Percentiles rank a stretch among this genome's conserved stretches.
Conservation (phyloP, 1,284 basidiomycete genomes). For the Heterobasidion irregulare region DNA sequence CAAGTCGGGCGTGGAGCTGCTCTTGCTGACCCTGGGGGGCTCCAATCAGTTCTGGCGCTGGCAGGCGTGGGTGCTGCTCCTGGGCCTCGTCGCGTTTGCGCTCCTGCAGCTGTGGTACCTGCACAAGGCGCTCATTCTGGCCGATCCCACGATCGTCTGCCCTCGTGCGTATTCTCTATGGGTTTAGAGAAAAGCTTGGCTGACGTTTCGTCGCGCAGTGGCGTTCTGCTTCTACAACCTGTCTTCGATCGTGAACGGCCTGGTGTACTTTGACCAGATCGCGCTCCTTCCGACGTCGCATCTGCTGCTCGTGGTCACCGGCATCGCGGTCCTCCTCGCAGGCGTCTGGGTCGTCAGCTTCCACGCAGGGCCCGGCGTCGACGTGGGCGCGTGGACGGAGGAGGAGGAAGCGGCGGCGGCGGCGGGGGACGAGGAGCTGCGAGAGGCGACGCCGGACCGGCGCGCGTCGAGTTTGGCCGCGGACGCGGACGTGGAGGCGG, state of each 20-base stretch:
- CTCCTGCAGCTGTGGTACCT: conserved; percentile 86
- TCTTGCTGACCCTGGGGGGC: conserved; percentile 74
- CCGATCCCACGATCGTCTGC: conserved; percentile 86
- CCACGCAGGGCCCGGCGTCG: conserved; percentile 35
- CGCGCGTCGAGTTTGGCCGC: too few species aligned
- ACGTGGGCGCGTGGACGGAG: conserved; percentile 46
- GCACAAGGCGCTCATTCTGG: conserved; percentile 81
- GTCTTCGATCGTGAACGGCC: conserved; percentile 81
- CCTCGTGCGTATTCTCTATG: conserved; percentile 50
- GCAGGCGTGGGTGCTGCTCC: conserved; percentile 76
- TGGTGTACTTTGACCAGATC: conserved; percentile 91
- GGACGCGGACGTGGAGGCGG: too few species aligned
- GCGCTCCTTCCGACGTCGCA: conserved; percentile 63
- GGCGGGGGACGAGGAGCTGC: not conserved
- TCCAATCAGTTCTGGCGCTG: conserved; percentile 85
- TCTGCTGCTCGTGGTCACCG: conserved; percentile 69
- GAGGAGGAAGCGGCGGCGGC: conserved; percentile 20
- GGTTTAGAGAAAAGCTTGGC: not conserved
- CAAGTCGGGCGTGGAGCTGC: conserved; percentile 88
- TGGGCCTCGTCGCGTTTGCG: conserved; percentile 64
- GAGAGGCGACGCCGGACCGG: too few species aligned
- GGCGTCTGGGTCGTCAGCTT: conserved; percentile 89
- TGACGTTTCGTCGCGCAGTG: conserved; percentile 33
- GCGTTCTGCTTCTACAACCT: conserved; percentile 97
- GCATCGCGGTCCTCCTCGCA: conserved; percentile 73